These are phyloP conservation scores for Withania somnifera DNA, from an alignment of 305 asterid species.

Conservation along the genomic window DNA sequence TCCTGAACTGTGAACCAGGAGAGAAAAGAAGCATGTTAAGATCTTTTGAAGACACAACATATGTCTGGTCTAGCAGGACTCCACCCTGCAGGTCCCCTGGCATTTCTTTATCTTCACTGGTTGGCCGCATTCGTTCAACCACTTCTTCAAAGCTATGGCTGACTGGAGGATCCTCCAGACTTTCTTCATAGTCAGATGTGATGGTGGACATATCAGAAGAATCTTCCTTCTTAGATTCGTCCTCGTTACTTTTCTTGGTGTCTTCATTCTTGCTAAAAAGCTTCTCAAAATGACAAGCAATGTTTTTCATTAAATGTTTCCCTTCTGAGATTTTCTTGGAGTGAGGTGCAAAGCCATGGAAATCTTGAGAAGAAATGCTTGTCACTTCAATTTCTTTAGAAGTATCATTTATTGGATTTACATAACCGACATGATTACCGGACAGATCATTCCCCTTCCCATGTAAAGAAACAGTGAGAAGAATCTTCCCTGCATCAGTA, in stretches of 20 bases:
- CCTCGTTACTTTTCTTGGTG: slow-evolving; percentile 25
- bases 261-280: slow-evolving; percentile 50
- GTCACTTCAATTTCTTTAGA: slow-evolving; percentile 19
- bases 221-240: slow-evolving; percentile 21
- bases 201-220: slow-evolving; percentile 37
- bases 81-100: slow-evolving; percentile 69
- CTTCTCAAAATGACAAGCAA: slow-evolving; percentile 51
- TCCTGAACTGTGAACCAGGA: slow-evolving; percentile 53
- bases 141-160: slow-evolving; percentile 38
- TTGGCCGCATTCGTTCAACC: slow-evolving; percentile 35
- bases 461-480: slow-evolving; percentile 52
- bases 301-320: slow-evolving; percentile 51
- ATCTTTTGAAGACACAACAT: slow-evolving; percentile 33
- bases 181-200: slow-evolving; percentile 43
- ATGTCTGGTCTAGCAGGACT: slow-evolving; percentile 57
- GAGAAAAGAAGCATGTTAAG: slow-evolving; percentile 51
- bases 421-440: slow-evolving; percentile 11
- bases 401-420: slow-evolving; percentile 16
- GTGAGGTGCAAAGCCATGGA: slow-evolving; percentile 12
- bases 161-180: slow-evolving; percentile 18
- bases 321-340: slow-evolving; percentile 35
- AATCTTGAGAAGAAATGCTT: slow-evolving; percentile 19
- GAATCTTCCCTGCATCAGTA: slow-evolving; percentile 53
- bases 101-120: slow-evolving; percentile 24
- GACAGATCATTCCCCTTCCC: slow-evolving; percentile 38